These are phyloP conservation scores for Stachybotrys elegans DNA, from an alignment of 2,329 filamentous ascomycete species.

Conservation along the genomic window DNA sequence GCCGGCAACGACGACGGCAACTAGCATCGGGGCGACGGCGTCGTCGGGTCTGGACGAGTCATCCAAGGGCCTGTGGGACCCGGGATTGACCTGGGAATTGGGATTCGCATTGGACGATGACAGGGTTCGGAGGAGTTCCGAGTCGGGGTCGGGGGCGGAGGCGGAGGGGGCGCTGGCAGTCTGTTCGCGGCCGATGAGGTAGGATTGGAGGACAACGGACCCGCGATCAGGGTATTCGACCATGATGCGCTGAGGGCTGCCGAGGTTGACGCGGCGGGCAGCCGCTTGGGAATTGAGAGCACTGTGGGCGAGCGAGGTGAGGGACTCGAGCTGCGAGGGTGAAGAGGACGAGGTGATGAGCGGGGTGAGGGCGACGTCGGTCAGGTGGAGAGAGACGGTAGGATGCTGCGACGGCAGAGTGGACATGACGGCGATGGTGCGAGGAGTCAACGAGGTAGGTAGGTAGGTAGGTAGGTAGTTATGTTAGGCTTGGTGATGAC, in stretches of 20 bases:
- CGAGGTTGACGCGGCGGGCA: conserved; percentile 47
- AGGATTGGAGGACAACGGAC: conserved; percentile 39
- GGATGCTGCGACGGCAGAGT: conserved; percentile 43
- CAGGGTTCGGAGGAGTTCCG: too few species aligned
- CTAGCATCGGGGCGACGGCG: conserved; percentile 42
- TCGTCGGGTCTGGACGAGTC: conserved; percentile 12
- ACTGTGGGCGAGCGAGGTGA: conserved; percentile 46
- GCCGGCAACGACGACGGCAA: conserved; percentile 49
- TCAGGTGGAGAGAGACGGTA: conserved; percentile 49
- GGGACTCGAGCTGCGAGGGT: conserved; percentile 39
- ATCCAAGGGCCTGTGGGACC: conserved; percentile 11
- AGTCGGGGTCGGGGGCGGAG: neutral
- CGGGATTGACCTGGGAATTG: conserved; percentile 8
- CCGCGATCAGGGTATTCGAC: conserved; percentile 47
- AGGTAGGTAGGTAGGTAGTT: too few species aligned
- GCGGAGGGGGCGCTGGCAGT: conserved; percentile 10
- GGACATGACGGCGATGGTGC: conserved; percentile 22
- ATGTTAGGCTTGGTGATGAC: neutral
- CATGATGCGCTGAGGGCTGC: conserved; percentile 51
- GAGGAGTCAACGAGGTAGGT: too few species aligned
- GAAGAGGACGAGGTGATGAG: conserved; percentile 49
- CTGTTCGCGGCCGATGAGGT: conserved; percentile 33
- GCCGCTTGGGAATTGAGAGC: conserved; percentile 50
- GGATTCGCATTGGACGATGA: conserved; percentile 6
- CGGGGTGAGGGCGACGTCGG: conserved; percentile 51